Conservation (phyloP, 176 grass and related monocot species). For the Oryza brachyantha region DNA sequence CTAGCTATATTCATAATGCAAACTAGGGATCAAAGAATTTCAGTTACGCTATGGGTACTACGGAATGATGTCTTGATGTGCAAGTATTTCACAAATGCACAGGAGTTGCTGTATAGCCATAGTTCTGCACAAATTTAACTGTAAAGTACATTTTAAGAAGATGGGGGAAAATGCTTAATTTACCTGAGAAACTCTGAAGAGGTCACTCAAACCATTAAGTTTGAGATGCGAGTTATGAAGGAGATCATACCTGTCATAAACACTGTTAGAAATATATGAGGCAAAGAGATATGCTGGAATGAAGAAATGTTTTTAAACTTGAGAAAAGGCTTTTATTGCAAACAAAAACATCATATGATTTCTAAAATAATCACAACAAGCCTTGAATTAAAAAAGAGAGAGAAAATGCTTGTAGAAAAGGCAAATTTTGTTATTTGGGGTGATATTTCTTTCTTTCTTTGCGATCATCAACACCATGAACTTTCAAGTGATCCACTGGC, state of each 20-base stretch:
- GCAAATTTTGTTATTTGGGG: neutral
- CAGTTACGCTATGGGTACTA: neutral
- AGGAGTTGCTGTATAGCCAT: neutral
- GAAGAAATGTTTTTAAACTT: constrained; percentile 12
- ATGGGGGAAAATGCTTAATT: constrained; percentile 12
- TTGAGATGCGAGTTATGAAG: constrained; percentile 93
- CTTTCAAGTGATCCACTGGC: neutral
- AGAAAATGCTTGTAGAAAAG: neutral
- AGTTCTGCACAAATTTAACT: neutral
- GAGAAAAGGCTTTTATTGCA: neutral
- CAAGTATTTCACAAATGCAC: neutral
- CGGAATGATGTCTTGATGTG: neutral
- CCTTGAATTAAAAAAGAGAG: neutral
- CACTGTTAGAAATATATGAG: constrained; percentile 11
- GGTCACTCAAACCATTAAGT: constrained; percentile 78
- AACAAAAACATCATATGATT: neutral
- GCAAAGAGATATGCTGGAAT: constrained; percentile 1
- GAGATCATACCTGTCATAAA: constrained; percentile 77
- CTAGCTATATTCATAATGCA: neutral
- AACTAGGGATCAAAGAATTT: neutral
- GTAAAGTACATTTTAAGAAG: neutral
- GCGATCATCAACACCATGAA: neutral
- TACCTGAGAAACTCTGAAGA: constrained; percentile 90
- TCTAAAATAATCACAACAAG: neutral
- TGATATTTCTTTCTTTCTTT: neutral